These are phyloP conservation scores for Baeospora myosura DNA, from an alignment of 1,284 basidiomycete species.

Conservation along the genomic window DNA sequence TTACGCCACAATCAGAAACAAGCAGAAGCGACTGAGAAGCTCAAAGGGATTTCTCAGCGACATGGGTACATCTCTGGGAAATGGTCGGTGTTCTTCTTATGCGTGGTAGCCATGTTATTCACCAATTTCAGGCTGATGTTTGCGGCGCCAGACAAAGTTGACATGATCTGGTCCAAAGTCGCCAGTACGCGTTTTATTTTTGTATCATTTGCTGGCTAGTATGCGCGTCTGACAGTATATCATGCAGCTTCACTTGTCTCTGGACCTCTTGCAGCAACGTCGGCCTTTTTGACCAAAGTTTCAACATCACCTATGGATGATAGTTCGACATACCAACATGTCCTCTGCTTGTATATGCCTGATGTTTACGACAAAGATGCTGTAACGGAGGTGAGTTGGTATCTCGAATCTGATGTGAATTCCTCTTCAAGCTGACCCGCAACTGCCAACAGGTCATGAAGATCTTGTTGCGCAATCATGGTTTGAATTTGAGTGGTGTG, in stretches of 20 bases:
- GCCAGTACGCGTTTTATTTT: slow-evolving; percentile 34
- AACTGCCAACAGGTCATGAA: slow-evolving; percentile 49
- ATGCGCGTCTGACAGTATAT: slow-evolving; percentile 1
- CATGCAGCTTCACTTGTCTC: slow-evolving; percentile 48
- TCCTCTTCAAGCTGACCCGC: background rate
- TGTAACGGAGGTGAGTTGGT: slow-evolving; percentile 41
- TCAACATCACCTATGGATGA: slow-evolving; percentile 50
- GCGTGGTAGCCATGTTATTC: background rate
- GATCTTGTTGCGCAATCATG: slow-evolving; percentile 55
- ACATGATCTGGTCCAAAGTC: slow-evolving; percentile 50
- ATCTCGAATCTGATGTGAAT: background rate
- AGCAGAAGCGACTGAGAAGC: slow-evolving; percentile 43
- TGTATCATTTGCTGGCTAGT: background rate
- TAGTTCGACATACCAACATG: slow-evolving; percentile 44
- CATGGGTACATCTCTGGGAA: slow-evolving; percentile 53
- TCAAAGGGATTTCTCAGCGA: slow-evolving; percentile 50
- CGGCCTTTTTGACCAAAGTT: slow-evolving; percentile 51
- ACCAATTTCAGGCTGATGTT: slow-evolving; percentile 49
- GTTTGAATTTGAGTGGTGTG: slow-evolving; percentile 55
- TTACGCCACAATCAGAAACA: slow-evolving; percentile 38
- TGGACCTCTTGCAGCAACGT: slow-evolving; percentile 52
- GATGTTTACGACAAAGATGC: slow-evolving; percentile 57
- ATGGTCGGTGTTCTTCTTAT: slow-evolving; percentile 42
- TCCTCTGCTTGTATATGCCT: slow-evolving; percentile 67
- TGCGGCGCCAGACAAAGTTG: slow-evolving; percentile 50